These are phyloP conservation scores for Clarireedia paspali DNA, from an alignment of 2,329 filamentous ascomycete genomes.

Conservation along the genomic window DNA sequence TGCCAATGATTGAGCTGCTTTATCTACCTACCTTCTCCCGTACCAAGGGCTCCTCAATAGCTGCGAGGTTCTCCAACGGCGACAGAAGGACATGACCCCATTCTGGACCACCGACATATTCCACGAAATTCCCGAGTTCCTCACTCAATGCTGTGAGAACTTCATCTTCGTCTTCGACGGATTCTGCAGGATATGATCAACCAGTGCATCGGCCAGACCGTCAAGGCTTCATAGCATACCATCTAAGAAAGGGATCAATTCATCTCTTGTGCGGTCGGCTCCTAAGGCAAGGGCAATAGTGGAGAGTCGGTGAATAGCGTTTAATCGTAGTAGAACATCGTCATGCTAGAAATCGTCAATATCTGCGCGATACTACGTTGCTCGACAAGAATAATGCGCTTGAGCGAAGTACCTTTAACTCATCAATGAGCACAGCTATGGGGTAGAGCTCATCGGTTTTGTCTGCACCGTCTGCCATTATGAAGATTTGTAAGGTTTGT, in stretches of 20 bases:
- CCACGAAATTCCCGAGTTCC: constrained; percentile 92
- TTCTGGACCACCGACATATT: constrained; percentile 92
- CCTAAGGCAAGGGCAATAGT: constrained; percentile 96
- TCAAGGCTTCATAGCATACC: constrained; percentile 51
- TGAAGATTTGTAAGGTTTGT: constrained; percentile 34
- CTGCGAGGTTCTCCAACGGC: constrained; percentile 93
- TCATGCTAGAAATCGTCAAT: constrained; percentile 62
- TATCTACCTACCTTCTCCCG: constrained; percentile 74
- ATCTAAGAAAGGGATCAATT: constrained; percentile 97
- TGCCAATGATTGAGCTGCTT: not conserved
- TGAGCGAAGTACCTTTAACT: constrained; percentile 73
- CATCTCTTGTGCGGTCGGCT: constrained; percentile 92
- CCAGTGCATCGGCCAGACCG: not conserved
- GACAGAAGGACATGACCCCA: constrained; percentile 94
- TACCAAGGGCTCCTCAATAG: constrained; percentile 96
- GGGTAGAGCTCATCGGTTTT: constrained; percentile 98
- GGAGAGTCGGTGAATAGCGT: constrained; percentile 95
- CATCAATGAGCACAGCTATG: constrained; percentile 98
- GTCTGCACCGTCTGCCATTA: constrained; percentile 82
- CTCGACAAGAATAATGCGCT: not conserved
- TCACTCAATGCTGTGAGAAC: constrained; percentile 95
- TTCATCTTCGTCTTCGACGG: constrained; percentile 97
- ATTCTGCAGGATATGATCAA: constrained; percentile 56
- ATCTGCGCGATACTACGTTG: constrained; percentile 8
- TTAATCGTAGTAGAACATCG: constrained; percentile 94